Percentiles rank a stretch among this genome's conserved stretches.
phyloP scores from a whole-genome alignment of 768 basidiomycete genomes.

The Macrolepiota fuliginosa region DNA sequence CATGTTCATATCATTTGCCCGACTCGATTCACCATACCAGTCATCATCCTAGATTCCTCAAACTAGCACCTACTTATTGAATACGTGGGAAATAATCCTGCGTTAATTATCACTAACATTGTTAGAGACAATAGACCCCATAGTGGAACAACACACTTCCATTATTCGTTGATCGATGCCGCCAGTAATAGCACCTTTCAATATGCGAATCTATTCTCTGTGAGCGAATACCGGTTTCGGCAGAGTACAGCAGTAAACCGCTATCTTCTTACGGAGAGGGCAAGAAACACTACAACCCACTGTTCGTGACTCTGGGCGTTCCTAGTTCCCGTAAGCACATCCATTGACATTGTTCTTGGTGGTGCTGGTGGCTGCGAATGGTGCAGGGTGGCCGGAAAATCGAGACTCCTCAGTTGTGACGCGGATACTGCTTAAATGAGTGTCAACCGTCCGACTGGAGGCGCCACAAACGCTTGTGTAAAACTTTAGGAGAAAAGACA shows the following conservation, averaged over 20 bases:
- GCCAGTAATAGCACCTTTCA: slow-evolving; percentile 45
- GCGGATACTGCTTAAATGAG: slow-evolving; percentile 39
- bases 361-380: slow-evolving; percentile 12
- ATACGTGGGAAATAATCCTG: slow-evolving; percentile 7
- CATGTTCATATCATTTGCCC: no score
- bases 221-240: slow-evolving; percentile 35
- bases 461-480: slow-evolving; percentile 37
- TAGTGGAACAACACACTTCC: slow-evolving; percentile 55
- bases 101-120: slow-evolving; percentile 19
- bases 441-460: slow-evolving; percentile 51
- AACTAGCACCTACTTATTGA: slow-evolving; percentile 19
- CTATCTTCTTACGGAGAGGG: slow-evolving; percentile 56
- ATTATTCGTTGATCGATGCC: slow-evolving; percentile 48
- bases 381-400: slow-evolving; percentile 19
- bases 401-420: slow-evolving; percentile 29
- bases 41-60: slow-evolving; percentile 32
- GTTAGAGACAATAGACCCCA: slow-evolving; percentile 31
- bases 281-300: slow-evolving; percentile 37
- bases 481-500: background rate
- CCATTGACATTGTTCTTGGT: no score
- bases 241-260: slow-evolving; percentile 34
- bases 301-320: no score
- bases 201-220: slow-evolving; percentile 44
- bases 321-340: no score
- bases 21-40: no score